Percentiles rank a stretch among this genome's conserved stretches.
phyloP scores from a whole-genome alignment of 495 filamentous ascomycete species.

The Trichoderma asperelloides region DNA sequence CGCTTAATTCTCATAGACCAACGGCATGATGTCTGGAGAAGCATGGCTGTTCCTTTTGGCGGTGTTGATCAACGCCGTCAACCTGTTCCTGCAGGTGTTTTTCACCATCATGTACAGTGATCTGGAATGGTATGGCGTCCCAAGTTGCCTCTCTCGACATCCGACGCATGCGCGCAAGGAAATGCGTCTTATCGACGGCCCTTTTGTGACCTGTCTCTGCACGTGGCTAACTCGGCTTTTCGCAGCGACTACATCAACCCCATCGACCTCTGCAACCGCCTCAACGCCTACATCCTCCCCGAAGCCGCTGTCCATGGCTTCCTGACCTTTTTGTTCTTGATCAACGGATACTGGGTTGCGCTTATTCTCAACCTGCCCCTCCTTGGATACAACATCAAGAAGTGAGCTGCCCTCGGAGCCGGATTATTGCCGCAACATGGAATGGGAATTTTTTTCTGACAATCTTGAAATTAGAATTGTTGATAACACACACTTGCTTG shows the following conservation, averaged over 20 bases:
- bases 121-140: conserved; percentile 80
- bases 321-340: conserved; percentile 86
- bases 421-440: background rate
- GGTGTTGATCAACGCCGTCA: conserved; percentile 99
- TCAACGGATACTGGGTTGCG: conserved; percentile 98
- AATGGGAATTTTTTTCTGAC: background rate
- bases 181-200: background rate
- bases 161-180: background rate
- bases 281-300: conserved; percentile 98
- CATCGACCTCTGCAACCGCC: conserved; percentile 99
- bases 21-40: conserved; percentile 86
- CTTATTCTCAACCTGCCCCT: conserved; percentile 88
- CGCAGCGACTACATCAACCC: conserved; percentile 98
- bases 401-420: conserved; percentile 49
- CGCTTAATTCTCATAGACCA: background rate
- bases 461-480: conserved; percentile 58
- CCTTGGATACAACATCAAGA: conserved; percentile 90
- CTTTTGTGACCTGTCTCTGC: background rate
- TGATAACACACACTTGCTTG: conserved; percentile 91
- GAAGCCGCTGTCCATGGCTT: conserved; percentile 96
- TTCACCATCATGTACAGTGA: conserved; percentile 99
- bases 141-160: background rate
- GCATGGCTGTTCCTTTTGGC: conserved; percentile 98
- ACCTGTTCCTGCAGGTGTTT: conserved; percentile 99
- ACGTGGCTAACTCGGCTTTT: conserved; percentile 9